These are phyloP conservation scores for Orbilia quercus DNA, from an alignment of 2,329 filamentous ascomycete genomes.

Conservation along the genomic window DNA sequence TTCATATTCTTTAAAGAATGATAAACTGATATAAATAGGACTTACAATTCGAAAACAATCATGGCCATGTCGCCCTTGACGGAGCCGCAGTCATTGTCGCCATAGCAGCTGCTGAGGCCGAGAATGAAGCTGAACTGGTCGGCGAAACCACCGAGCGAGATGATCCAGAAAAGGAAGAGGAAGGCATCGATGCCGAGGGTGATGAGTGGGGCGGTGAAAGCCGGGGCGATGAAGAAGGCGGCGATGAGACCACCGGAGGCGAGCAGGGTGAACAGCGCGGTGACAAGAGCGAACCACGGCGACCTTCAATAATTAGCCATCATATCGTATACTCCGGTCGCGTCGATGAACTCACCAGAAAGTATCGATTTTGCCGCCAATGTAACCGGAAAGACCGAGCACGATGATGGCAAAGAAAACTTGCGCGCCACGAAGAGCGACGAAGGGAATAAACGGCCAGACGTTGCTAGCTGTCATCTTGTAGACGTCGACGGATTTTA, in stretches of 20 bases:
- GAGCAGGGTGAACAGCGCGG: constrained; percentile 64
- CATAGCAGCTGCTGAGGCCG: constrained; percentile 17
- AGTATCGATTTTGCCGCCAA: constrained; percentile 21
- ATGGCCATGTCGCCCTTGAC: constrained; percentile 45
- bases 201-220: constrained; percentile 58
- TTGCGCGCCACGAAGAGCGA: constrained; percentile 60
- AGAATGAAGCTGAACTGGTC: constrained; percentile 33
- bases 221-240: constrained; percentile 58
- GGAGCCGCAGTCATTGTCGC: constrained; percentile 14
- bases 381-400: constrained; percentile 60
- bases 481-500: not conserved
- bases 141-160: constrained; percentile 57
- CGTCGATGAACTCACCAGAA: constrained; percentile 36
- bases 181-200: constrained; percentile 61
- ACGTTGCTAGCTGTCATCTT: constrained; percentile 19
- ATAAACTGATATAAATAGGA: too few species aligned
- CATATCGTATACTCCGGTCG: too few species aligned
- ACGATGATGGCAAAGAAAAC: constrained; percentile 60
- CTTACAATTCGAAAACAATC: constrained; percentile 56
- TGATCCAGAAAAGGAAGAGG: constrained; percentile 61
- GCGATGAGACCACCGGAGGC: constrained; percentile 57
- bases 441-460: constrained; percentile 56
- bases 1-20: too few species aligned
- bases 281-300: constrained; percentile 56
- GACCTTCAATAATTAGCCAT: constrained; percentile 56